Conservation (phyloP, 225 moss, liverwort and hornwort genomes). For the Anthoceros angustus region DNA sequence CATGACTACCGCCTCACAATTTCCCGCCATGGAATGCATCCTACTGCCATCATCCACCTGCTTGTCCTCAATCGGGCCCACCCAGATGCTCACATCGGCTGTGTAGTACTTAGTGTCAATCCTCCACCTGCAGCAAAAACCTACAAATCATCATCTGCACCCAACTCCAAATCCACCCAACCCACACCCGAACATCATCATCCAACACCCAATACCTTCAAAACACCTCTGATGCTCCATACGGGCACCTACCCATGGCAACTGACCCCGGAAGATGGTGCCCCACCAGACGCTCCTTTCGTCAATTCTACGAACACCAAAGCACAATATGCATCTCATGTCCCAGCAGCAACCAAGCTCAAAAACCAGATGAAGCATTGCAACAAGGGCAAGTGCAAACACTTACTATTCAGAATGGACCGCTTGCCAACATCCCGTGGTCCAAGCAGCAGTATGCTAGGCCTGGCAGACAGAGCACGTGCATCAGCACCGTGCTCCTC, state of each 20-base stretch:
- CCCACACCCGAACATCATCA: not conserved
- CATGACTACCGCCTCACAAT: constrained; percentile 79
- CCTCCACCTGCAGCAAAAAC: constrained; percentile 50
- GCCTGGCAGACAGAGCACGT: constrained; percentile 26
- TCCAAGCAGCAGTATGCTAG: constrained; percentile 57
- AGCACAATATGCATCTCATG: constrained; percentile 4
- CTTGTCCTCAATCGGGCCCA: constrained; percentile 29
- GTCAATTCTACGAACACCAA: constrained; percentile 37
- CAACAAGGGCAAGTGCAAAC: constrained; percentile 4
- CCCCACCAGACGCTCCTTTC: constrained; percentile 23
- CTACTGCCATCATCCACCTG: constrained; percentile 18
- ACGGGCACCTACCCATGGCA: constrained; percentile 46
- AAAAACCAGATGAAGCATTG: not conserved
- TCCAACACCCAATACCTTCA: constrained; percentile 5
- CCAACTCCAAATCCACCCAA: not conserved
- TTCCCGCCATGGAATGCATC: constrained; percentile 26
- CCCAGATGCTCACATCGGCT: constrained; percentile 75
- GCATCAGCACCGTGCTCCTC: constrained; percentile 14
- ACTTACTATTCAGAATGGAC: constrained; percentile 57
- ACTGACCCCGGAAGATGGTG: constrained; percentile 33
- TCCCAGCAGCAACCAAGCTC: not conserved
- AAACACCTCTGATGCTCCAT: not conserved
- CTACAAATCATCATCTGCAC: constrained; percentile 5
- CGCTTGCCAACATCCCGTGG: constrained; percentile 69
- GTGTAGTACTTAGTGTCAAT: constrained; percentile 93